phyloP scores from a whole-genome alignment of 106 monocot species.

The Triglochin maritima region DNA sequence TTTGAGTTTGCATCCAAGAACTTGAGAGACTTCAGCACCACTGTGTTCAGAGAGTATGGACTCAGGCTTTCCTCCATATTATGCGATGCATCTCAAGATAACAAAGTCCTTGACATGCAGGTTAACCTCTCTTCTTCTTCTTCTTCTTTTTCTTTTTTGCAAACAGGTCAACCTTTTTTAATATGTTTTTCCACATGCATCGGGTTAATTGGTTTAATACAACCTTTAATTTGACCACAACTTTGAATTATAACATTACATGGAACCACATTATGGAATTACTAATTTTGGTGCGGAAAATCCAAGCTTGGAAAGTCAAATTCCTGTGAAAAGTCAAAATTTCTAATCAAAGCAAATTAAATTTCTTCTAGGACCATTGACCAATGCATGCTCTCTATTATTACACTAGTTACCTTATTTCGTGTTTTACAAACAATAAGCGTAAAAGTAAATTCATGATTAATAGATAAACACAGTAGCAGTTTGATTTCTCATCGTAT shows the following conservation, averaged over 20 bases:
- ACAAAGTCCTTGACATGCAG: conserved; percentile 64
- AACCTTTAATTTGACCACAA: neutral
- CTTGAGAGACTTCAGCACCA: conserved; percentile 70
- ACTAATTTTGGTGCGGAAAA: neutral
- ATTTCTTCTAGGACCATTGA: too few species aligned
- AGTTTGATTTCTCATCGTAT: neutral
- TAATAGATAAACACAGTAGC: neutral
- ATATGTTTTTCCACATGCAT: neutral
- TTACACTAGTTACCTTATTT: too few species aligned
- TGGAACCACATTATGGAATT: neutral
- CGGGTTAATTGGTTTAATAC: neutral
- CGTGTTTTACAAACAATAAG: too few species aligned
- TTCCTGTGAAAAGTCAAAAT: neutral
- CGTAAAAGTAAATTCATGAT: too few species aligned
- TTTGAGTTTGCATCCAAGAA: conserved; percentile 91
- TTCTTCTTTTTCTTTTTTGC: neutral
- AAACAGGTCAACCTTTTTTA: too few species aligned
- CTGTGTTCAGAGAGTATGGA: conserved; percentile 73
- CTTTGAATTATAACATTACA: neutral
- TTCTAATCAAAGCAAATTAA: too few species aligned
- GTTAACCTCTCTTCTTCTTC: conserved; percentile 8
- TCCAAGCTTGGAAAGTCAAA: neutral
- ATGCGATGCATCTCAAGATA: conserved; percentile 29
- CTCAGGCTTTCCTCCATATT: conserved; percentile 61
- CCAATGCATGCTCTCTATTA: too few species aligned